These are phyloP conservation scores for Afroboletus lepidellus DNA, from an alignment of 1,284 basidiomycete species.

Conservation along the genomic window DNA sequence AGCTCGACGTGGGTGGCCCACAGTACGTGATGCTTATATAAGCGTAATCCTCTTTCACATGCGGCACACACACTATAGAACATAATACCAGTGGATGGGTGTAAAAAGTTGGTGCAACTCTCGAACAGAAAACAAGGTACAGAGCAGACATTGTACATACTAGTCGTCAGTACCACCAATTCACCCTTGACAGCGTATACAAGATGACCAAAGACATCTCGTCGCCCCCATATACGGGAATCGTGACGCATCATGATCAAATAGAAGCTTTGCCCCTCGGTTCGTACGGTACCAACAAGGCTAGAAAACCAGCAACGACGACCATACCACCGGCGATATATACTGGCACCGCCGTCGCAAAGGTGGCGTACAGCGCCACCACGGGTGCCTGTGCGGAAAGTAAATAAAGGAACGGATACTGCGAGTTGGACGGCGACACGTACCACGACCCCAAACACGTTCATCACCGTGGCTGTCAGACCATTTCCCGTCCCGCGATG, in stretches of 20 bases:
- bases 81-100: too few species aligned
- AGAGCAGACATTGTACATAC: too few species aligned
- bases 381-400: constrained; percentile 56
- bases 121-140: too few species aligned
- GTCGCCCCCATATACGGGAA: too few species aligned
- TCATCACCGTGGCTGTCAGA: constrained; percentile 56
- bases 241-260: constrained; percentile 12
- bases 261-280: constrained; percentile 69
- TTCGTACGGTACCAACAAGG: constrained; percentile 76
- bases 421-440: neutral
- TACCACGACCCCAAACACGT: constrained; percentile 66
- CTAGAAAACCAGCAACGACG: constrained; percentile 60
- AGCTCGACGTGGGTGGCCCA: too few species aligned
- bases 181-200: too few species aligned
- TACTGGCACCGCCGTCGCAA: constrained; percentile 68
- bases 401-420: neutral
- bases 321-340: constrained; percentile 76
- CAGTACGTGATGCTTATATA: too few species aligned
- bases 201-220: too few species aligned
- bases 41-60: too few species aligned
- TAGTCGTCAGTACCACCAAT: too few species aligned
- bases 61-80: too few species aligned
- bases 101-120: too few species aligned
- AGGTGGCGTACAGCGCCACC: constrained; percentile 68
- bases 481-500: constrained; percentile 74